phyloP scores from a whole-genome alignment of 2,329 filamentous ascomycete species.

The Polychaeton citri region DNA sequence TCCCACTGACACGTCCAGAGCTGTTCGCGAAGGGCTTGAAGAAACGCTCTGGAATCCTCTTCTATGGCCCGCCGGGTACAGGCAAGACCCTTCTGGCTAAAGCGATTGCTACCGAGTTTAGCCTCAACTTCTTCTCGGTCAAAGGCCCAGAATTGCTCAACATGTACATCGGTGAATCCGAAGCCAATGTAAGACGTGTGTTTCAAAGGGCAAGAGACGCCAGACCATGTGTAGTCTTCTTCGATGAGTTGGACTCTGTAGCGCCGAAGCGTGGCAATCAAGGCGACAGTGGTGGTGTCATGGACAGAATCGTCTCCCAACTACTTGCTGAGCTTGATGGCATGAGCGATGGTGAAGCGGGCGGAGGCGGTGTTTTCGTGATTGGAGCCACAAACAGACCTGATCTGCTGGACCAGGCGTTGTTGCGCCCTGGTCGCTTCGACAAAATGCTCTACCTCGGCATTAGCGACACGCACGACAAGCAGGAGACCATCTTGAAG shows the following conservation, averaged over 20 bases:
- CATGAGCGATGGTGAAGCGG: slow-evolving; percentile 86
- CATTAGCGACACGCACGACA: slow-evolving; percentile 91
- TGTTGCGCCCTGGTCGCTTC: slow-evolving; percentile 81
- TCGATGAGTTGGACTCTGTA: slow-evolving; percentile 85
- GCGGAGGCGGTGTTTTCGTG: slow-evolving; percentile 76
- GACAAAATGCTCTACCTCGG: slow-evolving; percentile 98
- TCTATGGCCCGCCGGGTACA: slow-evolving; percentile 82
- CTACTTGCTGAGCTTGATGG: slow-evolving; percentile 89
- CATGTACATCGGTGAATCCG: slow-evolving; percentile 93
- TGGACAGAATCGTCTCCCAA: slow-evolving; percentile 95
- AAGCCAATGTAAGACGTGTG: slow-evolving; percentile 79
- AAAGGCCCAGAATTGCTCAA: slow-evolving; percentile 86
- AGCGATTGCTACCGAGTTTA: slow-evolving; percentile 87
- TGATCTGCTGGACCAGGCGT: slow-evolving; percentile 78
- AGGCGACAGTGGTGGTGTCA: slow-evolving; percentile 91
- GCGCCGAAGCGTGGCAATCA: slow-evolving; percentile 95
- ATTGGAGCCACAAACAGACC: slow-evolving; percentile 94
- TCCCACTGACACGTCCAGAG: slow-evolving; percentile 81
- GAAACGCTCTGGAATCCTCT: slow-evolving; percentile 85
- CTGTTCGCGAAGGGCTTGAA: slow-evolving; percentile 96
- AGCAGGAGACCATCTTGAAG: slow-evolving; percentile 88
- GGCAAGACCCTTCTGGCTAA: slow-evolving; percentile 89
- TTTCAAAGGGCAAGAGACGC: slow-evolving; percentile 81
- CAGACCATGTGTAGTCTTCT: slow-evolving; percentile 80
- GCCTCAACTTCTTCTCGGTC: slow-evolving; percentile 86